Conservation (phyloP, 2,329 filamentous ascomycete genomes). For the Didymosphaeria variabile region DNA sequence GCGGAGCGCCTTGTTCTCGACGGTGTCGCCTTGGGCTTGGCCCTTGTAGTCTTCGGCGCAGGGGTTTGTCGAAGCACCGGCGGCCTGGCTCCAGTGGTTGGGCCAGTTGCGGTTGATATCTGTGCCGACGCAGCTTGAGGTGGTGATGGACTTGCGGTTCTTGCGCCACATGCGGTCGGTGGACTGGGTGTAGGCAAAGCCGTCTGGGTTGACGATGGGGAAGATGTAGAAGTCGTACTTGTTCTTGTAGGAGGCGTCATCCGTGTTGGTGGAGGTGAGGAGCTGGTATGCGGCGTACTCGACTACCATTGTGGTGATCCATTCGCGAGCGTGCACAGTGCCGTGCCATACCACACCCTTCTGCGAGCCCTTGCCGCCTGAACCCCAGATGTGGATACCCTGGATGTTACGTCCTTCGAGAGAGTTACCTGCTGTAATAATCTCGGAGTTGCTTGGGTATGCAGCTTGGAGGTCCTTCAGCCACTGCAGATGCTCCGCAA, state of each 20-base stretch:
- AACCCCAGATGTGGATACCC: slow-evolving; percentile 52
- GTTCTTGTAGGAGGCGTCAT: slow-evolving; percentile 58
- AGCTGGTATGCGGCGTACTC: slow-evolving; percentile 51
- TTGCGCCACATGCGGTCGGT: slow-evolving; percentile 52
- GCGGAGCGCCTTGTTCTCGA: slow-evolving; percentile 55
- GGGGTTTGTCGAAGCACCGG: slow-evolving; percentile 46
- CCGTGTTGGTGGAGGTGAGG: slow-evolving; percentile 42
- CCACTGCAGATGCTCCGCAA: slow-evolving; percentile 48
- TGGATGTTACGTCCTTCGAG: slow-evolving; percentile 48
- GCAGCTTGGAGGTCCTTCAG: slow-evolving; percentile 46
- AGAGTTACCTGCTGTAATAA: slow-evolving; percentile 47
- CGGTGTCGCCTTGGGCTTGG: slow-evolving; percentile 42
- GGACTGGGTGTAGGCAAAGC: slow-evolving; percentile 51
- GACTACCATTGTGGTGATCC: slow-evolving; percentile 47
- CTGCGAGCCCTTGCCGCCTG: slow-evolving; percentile 48
- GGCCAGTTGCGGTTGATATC: slow-evolving; percentile 55
- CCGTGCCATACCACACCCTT: slow-evolving; percentile 50
- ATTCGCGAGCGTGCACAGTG: slow-evolving; percentile 51
- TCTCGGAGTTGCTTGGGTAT: slow-evolving; percentile 47
- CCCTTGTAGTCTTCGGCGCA: slow-evolving; percentile 51
- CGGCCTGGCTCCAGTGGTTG: slow-evolving; percentile 42
- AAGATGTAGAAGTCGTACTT: slow-evolving; percentile 72
- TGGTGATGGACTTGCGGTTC: slow-evolving; percentile 45
- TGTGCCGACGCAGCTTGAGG: slow-evolving; percentile 45
- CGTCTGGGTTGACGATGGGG: slow-evolving; percentile 51